Evolutionary conservation across 208 protist species (phyloP).

Genomic region (Wallacemonas sp.): DNA sequence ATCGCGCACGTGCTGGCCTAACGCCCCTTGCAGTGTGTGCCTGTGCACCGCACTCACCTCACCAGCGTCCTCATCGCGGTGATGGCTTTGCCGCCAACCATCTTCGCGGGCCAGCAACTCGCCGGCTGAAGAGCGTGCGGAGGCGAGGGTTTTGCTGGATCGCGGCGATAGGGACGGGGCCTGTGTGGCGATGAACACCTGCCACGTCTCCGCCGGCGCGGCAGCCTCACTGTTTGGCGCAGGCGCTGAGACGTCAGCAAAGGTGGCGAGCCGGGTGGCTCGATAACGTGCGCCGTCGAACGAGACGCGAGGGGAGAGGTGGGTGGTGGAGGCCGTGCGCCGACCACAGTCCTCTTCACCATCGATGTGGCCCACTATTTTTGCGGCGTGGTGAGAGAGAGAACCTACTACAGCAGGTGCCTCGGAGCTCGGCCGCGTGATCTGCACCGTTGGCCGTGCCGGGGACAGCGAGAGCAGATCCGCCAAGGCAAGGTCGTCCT

Average conservation of each 20-base stretch:
- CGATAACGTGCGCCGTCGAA: neutral
- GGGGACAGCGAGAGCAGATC: neutral
- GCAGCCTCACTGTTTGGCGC: neutral
- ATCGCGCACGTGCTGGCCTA: neutral
- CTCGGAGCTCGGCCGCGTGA: too few species aligned
- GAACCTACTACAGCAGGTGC: too few species aligned
- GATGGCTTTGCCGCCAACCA: too few species aligned
- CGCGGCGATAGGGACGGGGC: neutral
- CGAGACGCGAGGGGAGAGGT: conserved; percentile 5
- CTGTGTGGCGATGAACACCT: neutral
- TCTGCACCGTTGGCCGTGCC: too few species aligned
- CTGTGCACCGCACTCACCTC: neutral
- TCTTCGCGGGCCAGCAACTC: too few species aligned
- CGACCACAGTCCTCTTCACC: too few species aligned
- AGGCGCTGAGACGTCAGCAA: too few species aligned
- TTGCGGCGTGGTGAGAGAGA: too few species aligned
- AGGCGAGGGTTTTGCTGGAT: too few species aligned
- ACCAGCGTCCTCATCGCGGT: neutral
- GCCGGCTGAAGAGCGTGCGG: too few species aligned
- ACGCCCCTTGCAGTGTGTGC: neutral
- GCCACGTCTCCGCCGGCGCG: neutral
- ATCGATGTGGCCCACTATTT: too few species aligned
- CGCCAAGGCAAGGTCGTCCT: neutral
- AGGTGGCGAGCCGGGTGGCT: neutral
- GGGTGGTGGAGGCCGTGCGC: conserved; percentile 1